phyloP scores from a whole-genome alignment of 495 filamentous ascomycete genomes.

The Penicillium silybi region DNA sequence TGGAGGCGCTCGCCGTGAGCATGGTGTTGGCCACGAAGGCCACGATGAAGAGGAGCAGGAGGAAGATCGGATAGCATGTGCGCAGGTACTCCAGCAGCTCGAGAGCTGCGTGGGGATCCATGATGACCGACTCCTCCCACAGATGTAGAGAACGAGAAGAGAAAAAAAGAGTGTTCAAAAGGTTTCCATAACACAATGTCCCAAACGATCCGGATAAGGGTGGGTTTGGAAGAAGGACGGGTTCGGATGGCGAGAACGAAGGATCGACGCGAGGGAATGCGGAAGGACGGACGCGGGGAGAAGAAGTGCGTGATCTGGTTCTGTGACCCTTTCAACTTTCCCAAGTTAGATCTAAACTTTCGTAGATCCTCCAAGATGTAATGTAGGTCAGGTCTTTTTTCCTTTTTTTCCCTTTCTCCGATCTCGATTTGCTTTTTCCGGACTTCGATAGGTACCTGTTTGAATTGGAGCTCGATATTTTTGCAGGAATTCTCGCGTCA shows the following conservation, averaged over 20 bases:
- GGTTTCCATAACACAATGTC: constrained; percentile 42
- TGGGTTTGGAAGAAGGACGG: constrained; percentile 7
- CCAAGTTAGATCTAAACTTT: constrained; percentile 1
- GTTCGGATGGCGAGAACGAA: constrained; percentile 15
- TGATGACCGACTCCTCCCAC: constrained; percentile 24
- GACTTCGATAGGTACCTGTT: too few species aligned
- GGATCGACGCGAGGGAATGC: constrained; percentile 6
- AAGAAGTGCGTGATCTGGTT: neutral
- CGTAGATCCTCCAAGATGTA: neutral
- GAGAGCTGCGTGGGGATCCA: constrained; percentile 39
- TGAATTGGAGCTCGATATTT: too few species aligned
- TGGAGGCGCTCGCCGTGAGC: constrained; percentile 43
- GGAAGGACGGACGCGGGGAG: constrained; percentile 11
- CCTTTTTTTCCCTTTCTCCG: neutral
- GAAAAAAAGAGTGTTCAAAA: constrained; percentile 21
- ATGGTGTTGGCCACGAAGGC: constrained; percentile 63
- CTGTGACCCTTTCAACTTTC: neutral
- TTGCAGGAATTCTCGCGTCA: neutral
- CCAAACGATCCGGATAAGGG: constrained; percentile 5
- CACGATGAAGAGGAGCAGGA: constrained; percentile 64
- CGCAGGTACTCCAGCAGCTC: constrained; percentile 50
- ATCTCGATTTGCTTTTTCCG: neutral
- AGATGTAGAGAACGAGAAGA: constrained; percentile 18
- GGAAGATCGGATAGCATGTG: constrained; percentile 61
- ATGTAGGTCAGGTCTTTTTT: neutral